A percentile compares a stretch with the other conserved stretches of the same genome.
These are phyloP conservation scores for Pouteria campechiana DNA, from an alignment of 179 eudicot genomes.

Conservation along the genomic window DNA sequence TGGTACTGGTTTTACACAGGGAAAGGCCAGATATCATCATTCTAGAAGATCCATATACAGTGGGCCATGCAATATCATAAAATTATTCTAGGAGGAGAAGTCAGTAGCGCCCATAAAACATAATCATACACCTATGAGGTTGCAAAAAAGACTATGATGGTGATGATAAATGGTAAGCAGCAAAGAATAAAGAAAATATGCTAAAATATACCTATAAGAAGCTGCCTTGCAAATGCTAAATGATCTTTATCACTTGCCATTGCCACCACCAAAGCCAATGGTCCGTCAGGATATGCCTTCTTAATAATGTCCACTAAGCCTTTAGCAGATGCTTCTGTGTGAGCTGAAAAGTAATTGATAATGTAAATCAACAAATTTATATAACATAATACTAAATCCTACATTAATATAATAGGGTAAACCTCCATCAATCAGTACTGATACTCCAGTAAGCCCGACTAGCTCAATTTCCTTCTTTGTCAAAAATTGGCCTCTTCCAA, in stretches of 20 bases:
- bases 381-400: too few relatives aligned
- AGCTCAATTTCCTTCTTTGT: constrained; percentile 40
- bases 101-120: too few relatives aligned
- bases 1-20: too few relatives aligned
- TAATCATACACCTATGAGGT: too few relatives aligned
- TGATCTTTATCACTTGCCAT: constrained; percentile 98
- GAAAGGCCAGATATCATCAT: too few relatives aligned
- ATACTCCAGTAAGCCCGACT: constrained; percentile 55
- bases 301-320: constrained; percentile 62
- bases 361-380: background rate
- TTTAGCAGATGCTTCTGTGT: constrained; percentile 84
- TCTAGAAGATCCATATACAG: too few relatives aligned
- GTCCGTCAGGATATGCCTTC: constrained; percentile 34
- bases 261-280: constrained; percentile 70
- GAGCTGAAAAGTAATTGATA: constrained; percentile 47
- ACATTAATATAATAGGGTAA: constrained; percentile 1
- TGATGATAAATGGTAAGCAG: too few relatives aligned
- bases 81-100: too few relatives aligned
- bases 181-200: too few relatives aligned
- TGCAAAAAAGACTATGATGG: too few relatives aligned
- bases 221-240: constrained; percentile 64
- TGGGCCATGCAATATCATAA: too few relatives aligned
- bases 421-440: constrained; percentile 93
- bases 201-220: constrained; percentile 49
- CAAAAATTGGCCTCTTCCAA: constrained; percentile 88